Conservation (phyloP, 768 basidiomycete species). For the Hericium erinaceus region DNA sequence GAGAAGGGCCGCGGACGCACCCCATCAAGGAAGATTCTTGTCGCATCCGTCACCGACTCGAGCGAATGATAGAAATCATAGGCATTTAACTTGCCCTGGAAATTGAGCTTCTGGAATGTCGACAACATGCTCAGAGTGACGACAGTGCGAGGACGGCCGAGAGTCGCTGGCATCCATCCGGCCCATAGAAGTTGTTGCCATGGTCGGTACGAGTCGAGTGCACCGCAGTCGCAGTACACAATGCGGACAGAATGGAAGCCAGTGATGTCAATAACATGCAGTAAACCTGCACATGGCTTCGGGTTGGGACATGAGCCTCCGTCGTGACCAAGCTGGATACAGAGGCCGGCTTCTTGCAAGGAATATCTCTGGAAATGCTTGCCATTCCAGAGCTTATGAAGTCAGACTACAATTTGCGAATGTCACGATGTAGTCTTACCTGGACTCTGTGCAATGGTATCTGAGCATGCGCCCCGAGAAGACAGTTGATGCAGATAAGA, state of each 20-base stretch:
- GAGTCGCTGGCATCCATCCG: slow-evolving; percentile 1
- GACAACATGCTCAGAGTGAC: background rate
- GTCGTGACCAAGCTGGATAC: background rate
- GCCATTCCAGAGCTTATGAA: background rate
- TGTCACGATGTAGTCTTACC: background rate
- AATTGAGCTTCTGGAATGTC: slow-evolving; percentile 1
- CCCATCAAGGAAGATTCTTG: background rate
- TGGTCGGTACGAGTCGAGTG: background rate
- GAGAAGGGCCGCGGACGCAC: no score
- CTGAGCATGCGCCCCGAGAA: background rate
- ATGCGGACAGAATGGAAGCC: background rate
- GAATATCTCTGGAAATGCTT: background rate
- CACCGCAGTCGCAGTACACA: background rate
- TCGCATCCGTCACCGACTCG: background rate
- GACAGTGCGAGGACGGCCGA: background rate
- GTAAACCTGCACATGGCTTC: background rate
- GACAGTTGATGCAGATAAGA: background rate
- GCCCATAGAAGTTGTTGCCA: slow-evolving; percentile 3
- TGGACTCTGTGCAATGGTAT: background rate
- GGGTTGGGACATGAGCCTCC: background rate
- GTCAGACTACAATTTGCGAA: no score
- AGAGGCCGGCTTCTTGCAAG: background rate
- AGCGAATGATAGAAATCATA: slow-evolving; percentile 4
- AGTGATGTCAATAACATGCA: background rate
- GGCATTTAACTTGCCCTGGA: slow-evolving; percentile 1